phyloP scores from a whole-genome alignment of 1,284 basidiomycete genomes.

The Mixia osmundae region DNA sequence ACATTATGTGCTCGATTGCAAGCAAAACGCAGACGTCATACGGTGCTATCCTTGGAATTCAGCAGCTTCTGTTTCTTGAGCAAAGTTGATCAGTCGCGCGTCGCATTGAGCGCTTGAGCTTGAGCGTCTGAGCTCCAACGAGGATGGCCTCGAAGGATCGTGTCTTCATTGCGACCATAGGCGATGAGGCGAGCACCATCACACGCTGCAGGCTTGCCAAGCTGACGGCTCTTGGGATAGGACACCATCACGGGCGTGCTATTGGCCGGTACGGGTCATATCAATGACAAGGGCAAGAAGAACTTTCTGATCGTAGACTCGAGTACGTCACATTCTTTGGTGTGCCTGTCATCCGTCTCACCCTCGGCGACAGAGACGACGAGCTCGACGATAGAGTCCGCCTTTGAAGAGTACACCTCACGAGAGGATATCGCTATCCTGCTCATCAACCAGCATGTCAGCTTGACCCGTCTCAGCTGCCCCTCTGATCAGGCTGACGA shows the following conservation, averaged over 20 bases:
- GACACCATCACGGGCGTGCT: conserved; percentile 85
- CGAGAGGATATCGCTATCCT: conserved; percentile 83
- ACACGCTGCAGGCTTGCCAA: background rate
- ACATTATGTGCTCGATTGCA: too few relatives aligned
- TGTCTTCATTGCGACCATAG: conserved; percentile 71
- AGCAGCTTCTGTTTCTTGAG: too few relatives aligned
- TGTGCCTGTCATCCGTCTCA: background rate
- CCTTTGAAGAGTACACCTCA: conserved; percentile 78
- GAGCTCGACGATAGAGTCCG: conserved; percentile 58
- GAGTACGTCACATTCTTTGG: conserved; percentile 33
- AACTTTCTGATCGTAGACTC: conserved; percentile 82
- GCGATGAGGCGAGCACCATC: conserved; percentile 48
- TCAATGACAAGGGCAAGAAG: conserved; percentile 71
- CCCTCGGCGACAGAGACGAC: conserved; percentile 53
- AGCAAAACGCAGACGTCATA: too few relatives aligned
- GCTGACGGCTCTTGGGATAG: conserved; percentile 25
- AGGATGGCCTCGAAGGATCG: too few relatives aligned
- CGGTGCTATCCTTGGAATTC: too few relatives aligned
- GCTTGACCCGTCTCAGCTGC: conserved; percentile 17
- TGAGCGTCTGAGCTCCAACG: too few relatives aligned
- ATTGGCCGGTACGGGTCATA: conserved; percentile 72
- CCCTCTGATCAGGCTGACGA: background rate
- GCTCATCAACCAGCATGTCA: conserved; percentile 86
- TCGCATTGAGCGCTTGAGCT: too few relatives aligned
- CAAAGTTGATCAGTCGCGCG: too few relatives aligned